Conservation (phyloP, 2,329 filamentous ascomycete species). For the Aspergillus neotritici region DNA sequence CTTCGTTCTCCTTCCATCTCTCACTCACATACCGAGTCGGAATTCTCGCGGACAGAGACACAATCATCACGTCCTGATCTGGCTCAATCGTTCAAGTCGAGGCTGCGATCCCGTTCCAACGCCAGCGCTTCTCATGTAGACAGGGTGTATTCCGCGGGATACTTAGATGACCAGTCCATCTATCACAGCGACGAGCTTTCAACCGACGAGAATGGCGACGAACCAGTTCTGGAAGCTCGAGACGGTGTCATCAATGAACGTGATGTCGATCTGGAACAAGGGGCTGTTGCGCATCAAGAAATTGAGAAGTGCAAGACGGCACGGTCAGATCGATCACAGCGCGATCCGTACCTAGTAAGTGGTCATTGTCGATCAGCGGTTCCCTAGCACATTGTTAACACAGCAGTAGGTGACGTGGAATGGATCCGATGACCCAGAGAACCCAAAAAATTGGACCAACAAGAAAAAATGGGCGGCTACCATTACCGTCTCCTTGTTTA, state of each 20-base stretch:
- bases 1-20: no score
- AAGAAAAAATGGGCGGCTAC: slow-evolving; percentile 54
- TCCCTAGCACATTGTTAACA: no score
- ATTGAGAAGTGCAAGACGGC: slow-evolving; percentile 22
- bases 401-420: slow-evolving; percentile 43
- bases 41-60: no score
- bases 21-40: no score
- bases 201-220: slow-evolving; percentile 8
- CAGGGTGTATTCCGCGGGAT: slow-evolving; percentile 26
- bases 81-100: no score
- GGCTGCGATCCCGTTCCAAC: no score
- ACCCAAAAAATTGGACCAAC: slow-evolving; percentile 51
- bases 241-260: slow-evolving; percentile 23
- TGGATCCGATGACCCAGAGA: slow-evolving; percentile 46
- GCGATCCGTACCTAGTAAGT: slow-evolving; percentile 24
- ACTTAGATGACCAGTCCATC: slow-evolving; percentile 30
- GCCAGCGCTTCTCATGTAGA: slow-evolving; percentile 12
- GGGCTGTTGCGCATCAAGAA: slow-evolving; percentile 5
- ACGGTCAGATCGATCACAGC: slow-evolving; percentile 16
- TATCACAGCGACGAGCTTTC: slow-evolving; percentile 26
- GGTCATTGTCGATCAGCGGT: no score
- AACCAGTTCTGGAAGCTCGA: slow-evolving; percentile 19
- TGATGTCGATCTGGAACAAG: slow-evolving; percentile 22
- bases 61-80: no score
- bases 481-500: slow-evolving; percentile 52